Conservation (phyloP, 1,284 basidiomycete genomes). For the Cryptococcus sp. region DNA sequence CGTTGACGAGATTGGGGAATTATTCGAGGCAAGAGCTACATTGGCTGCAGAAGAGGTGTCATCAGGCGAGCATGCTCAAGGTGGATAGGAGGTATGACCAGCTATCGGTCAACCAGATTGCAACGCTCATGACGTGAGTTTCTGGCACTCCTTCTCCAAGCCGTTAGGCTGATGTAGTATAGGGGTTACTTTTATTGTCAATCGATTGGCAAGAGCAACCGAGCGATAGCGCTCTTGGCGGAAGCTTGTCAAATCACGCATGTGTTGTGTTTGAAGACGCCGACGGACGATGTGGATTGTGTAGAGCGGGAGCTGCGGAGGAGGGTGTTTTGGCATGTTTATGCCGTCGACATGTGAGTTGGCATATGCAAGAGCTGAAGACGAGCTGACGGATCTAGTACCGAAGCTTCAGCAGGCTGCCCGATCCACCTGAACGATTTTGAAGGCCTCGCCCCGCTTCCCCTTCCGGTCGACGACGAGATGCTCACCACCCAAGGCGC, state of each 20-base stretch:
- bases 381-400: slow-evolving; percentile 11
- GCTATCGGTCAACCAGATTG: slow-evolving; percentile 9
- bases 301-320: slow-evolving; percentile 19
- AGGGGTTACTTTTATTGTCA: slow-evolving; percentile 30
- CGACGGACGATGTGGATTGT: slow-evolving; percentile 14
- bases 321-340: slow-evolving; percentile 26
- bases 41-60: slow-evolving; percentile 16
- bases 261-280: slow-evolving; percentile 12
- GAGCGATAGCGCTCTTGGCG: slow-evolving; percentile 19
- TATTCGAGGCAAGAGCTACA: slow-evolving; percentile 15
- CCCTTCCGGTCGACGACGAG: slow-evolving; percentile 25
- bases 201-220: slow-evolving; percentile 16
- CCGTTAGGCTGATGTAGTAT: background rate
- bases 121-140: slow-evolving; percentile 14
- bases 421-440: slow-evolving; percentile 23
- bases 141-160: background rate
- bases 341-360: slow-evolving; percentile 25
- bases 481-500: slow-evolving; percentile 24
- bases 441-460: slow-evolving; percentile 17
- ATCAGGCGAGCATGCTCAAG: slow-evolving; percentile 14
- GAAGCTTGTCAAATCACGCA: slow-evolving; percentile 28
- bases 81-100: slow-evolving; percentile 12
- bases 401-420: slow-evolving; percentile 22
- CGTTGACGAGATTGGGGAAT: slow-evolving; percentile 15
- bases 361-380: background rate